Conservation (phyloP, 2,329 filamentous ascomycete species). For the Lachnellula subtilissima region DNA sequence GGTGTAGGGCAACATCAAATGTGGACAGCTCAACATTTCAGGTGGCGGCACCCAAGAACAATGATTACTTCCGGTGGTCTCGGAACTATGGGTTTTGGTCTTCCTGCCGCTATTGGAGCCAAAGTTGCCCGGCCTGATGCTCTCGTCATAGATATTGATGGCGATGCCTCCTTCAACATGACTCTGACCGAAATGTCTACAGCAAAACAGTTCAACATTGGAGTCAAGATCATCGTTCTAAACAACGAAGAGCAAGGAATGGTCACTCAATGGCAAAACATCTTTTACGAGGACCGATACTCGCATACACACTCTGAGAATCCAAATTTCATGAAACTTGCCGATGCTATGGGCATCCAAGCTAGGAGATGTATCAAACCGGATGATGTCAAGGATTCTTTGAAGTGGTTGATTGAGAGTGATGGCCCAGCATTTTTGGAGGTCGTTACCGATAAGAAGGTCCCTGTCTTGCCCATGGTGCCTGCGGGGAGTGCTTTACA, state of each 20-base stretch:
- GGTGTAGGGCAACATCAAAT: constrained; percentile 98
- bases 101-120: constrained; percentile 90
- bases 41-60: constrained; percentile 84
- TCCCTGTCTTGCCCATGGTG: constrained; percentile 97
- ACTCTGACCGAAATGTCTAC: constrained; percentile 93
- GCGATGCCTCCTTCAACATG: constrained; percentile 99
- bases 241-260: constrained; percentile 99
- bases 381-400: constrained; percentile 68
- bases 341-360: constrained; percentile 86
- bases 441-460: constrained; percentile 85
- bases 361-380: constrained; percentile 67
- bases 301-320: constrained; percentile 91
- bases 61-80: constrained; percentile 97
- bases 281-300: constrained; percentile 94
- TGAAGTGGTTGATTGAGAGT: constrained; percentile 83
- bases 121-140: constrained; percentile 69
- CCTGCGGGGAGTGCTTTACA: constrained; percentile 81
- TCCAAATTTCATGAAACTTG: constrained; percentile 91
- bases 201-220: constrained; percentile 92
- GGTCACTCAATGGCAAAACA: constrained; percentile 97
- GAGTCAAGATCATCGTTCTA: constrained; percentile 86
- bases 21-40: constrained; percentile 97
- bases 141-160: constrained; percentile 86
- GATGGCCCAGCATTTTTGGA: constrained; percentile 93
- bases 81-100: constrained; percentile 92